Base-by-base conservation (phyloP, 1,284 basidiomycete species). In the Termitomyces sp. region DNA sequence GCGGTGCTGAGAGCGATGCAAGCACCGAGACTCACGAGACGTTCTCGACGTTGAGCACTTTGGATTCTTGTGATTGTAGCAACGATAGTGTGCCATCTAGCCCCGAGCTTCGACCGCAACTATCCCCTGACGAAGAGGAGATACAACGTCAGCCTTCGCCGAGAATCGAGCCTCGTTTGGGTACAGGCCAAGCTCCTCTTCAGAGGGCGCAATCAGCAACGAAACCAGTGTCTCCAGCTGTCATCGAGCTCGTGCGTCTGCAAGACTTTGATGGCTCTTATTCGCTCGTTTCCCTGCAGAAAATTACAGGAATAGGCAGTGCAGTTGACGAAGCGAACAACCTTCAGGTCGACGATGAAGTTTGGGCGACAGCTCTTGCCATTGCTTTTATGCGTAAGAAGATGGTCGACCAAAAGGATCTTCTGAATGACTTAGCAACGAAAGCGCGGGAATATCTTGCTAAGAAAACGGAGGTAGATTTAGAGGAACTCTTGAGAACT, bases 221-320 rank as follows among this genome's bases (percentile, higher is more conserved):
- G 14, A 54, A 57, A 34, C 60, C 61, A 21, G 52, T 62, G 3
- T 54, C 57, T 31, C 28, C 37, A 19, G 59, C 66, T 13, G 67
- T 74, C 3, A 57, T 72, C 16, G 52, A 65, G 3, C 62, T 81
- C 18, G 58, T 76, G 14, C 57, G 54, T 9, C 50, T 76, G 14
- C 77, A 80, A 66, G 50, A 54, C 1, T 69, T 70, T 21, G 74
- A 81, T 43, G 81, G 81, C 0, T 79, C 77, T 0, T 82, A 78
- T 60, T 34, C 58, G 6, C 54, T 66, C 10, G 58, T 64, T 10
- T 52, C 58, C 1, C 64, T 78, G 5, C 53, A 56, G 1, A 45
- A n/a, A 8, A 64, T 66, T 47, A 44, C 62, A 14, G 65, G 64
- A 19, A 40, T 51, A 24, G 46, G 24, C 5, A 49, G 35, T 11